Conservation (phyloP, 2,329 filamentous ascomycete species). For the Zalaria obscura region DNA sequence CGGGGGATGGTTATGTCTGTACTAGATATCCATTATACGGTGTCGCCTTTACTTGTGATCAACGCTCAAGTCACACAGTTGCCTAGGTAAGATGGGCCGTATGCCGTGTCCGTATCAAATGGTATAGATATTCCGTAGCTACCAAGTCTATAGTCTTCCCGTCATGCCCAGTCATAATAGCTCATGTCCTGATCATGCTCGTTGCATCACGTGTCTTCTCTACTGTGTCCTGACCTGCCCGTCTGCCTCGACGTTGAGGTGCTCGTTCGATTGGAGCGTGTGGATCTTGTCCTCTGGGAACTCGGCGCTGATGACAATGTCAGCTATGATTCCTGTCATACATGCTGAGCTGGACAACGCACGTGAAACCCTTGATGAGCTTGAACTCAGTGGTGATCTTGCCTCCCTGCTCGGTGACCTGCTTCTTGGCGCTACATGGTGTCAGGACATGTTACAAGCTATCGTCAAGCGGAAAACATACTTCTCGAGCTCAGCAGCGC, state of each 20-base stretch:
- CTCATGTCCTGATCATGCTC: not conserved
- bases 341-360: conserved; percentile 23
- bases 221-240: conserved; percentile 56
- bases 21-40: too few relatives aligned
- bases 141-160: not conserved
- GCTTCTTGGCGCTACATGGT: conserved; percentile 56
- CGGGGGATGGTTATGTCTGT: too few relatives aligned
- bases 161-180: not conserved
- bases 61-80: too few relatives aligned
- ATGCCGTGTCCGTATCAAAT: too few relatives aligned
- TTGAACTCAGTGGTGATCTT: conserved; percentile 72
- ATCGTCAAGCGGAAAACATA: conserved; percentile 24
- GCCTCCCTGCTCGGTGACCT: conserved; percentile 62
- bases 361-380: conserved; percentile 90
- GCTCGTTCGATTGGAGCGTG: conserved; percentile 52
- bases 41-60: too few relatives aligned
- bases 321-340: not conserved
- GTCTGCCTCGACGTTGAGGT: conserved; percentile 71
- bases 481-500: conserved; percentile 52
- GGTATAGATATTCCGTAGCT: not conserved
- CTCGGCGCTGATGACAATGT: conserved; percentile 29
- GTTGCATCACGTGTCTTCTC: not conserved
- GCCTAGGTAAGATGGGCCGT: too few relatives aligned
- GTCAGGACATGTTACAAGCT: conserved; percentile 4
- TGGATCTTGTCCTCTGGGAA: conserved; percentile 43